Percentiles rank a stretch among this genome's conserved stretches.
Conservation (phyloP, 2,329 filamentous ascomycete genomes). For the Coniella vitis region DNA sequence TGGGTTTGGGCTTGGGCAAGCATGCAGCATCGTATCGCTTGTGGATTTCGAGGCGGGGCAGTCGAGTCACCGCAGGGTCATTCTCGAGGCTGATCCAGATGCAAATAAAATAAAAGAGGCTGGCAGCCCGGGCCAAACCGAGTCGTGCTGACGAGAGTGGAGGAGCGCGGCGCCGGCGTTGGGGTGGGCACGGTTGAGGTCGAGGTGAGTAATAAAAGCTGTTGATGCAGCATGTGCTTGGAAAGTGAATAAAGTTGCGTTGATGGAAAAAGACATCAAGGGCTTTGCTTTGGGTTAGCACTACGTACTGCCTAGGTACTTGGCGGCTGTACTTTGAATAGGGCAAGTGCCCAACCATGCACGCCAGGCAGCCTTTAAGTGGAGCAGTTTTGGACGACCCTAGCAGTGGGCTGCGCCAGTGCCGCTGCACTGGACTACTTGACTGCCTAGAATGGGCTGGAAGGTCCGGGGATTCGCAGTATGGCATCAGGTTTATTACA, state of each 20-base stretch:
- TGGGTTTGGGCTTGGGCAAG: slow-evolving; percentile 12
- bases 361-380: too few relatives aligned
- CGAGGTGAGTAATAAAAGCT: not conserved
- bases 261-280: not conserved
- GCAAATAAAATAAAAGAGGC: not conserved
- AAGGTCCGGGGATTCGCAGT: too few relatives aligned
- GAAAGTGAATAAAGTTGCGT: not conserved
- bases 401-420: too few relatives aligned
- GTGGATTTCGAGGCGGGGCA: slow-evolving; percentile 16
- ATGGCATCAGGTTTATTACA: too few relatives aligned
- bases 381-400: too few relatives aligned
- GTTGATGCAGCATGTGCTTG: not conserved
- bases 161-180: not conserved
- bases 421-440: too few relatives aligned
- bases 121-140: not conserved
- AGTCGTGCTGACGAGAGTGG: not conserved
- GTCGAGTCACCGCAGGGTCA: slow-evolving; percentile 12
- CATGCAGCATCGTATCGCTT: slow-evolving; percentile 17
- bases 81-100: slow-evolving; percentile 1
- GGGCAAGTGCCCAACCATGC: too few relatives aligned
- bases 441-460: too few relatives aligned
- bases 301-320: not conserved
- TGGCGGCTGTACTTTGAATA: too few relatives aligned
- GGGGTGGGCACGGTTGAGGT: not conserved
- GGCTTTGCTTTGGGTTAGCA: not conserved